Evolutionary conservation across 805 yeast species (phyloP).

Genomic region (Pichia nanzhaoensis): DNA sequence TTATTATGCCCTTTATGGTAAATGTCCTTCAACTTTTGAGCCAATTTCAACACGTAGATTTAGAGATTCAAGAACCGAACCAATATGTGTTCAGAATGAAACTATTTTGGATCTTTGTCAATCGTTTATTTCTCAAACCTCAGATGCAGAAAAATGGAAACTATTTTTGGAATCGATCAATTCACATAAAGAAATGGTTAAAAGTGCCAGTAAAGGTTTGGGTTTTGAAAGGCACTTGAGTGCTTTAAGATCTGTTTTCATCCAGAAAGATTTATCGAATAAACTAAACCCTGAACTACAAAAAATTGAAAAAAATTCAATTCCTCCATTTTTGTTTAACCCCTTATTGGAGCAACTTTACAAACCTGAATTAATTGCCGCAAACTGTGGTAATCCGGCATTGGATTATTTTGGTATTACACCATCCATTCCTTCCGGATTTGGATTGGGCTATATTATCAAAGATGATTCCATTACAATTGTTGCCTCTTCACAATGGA

Average conservation of each 20-base stretch:
- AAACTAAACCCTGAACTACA: constrained; percentile 39
- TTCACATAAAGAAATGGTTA: constrained; percentile 43
- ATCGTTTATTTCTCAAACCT: constrained; percentile 51
- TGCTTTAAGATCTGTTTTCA: constrained; percentile 52
- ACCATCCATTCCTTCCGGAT: constrained; percentile 52
- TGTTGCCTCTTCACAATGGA: constrained; percentile 53
- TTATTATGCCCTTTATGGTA: constrained; percentile 50
- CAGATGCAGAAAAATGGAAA: constrained; percentile 40
- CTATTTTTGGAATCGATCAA: constrained; percentile 45
- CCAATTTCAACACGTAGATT: constrained; percentile 65
- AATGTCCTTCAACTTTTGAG: constrained; percentile 31
- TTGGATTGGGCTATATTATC: constrained; percentile 50
- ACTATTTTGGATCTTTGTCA: constrained; percentile 47
- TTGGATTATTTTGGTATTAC: constrained; percentile 53
- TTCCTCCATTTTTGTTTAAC: constrained; percentile 43
- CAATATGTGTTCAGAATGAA: constrained; percentile 59
- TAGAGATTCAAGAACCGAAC: constrained; percentile 62
- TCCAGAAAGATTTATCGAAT: constrained; percentile 42
- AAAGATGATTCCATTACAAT: constrained; percentile 44
- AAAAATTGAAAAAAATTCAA: constrained; percentile 19
- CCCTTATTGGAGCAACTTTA: constrained; percentile 30
- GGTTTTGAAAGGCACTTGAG: constrained; percentile 72
- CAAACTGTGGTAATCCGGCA: constrained; percentile 59
- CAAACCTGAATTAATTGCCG: constrained; percentile 33
- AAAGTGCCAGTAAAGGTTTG: constrained; percentile 48